phyloP scores from a whole-genome alignment of 2,329 filamentous ascomycete species.

The Fusarium sp. region DNA sequence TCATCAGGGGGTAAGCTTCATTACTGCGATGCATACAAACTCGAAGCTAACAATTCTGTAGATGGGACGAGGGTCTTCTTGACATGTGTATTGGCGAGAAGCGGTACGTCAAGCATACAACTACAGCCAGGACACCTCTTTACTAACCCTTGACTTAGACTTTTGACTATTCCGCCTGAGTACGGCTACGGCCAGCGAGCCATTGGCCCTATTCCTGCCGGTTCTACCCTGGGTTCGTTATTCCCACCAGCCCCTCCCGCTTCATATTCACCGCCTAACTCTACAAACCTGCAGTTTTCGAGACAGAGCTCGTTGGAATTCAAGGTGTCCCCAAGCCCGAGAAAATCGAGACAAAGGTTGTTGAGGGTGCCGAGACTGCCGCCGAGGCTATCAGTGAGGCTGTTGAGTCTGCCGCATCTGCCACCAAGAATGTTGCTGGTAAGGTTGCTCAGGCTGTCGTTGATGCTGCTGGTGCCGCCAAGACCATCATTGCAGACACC shows the following conservation, averaged over 20 bases:
- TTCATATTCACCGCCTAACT: conserved; percentile 23
- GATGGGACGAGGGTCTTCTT: conserved; percentile 89
- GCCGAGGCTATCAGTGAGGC: conserved; percentile 48
- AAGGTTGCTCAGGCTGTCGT: conserved; percentile 57
- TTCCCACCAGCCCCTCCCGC: conserved; percentile 14
- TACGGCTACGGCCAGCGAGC: conserved; percentile 81
- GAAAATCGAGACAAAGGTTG: conserved; percentile 46
- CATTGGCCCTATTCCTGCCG: conserved; percentile 84
- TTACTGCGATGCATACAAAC: conserved; percentile 3
- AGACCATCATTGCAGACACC: conserved; percentile 62
- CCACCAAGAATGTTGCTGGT: conserved; percentile 52
- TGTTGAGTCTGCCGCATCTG: conserved; percentile 49
- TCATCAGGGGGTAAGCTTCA: conserved; percentile 81
- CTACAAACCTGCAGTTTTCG: conserved; percentile 70
- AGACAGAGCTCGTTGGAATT: conserved; percentile 89
- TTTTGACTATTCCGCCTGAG: conserved; percentile 87
- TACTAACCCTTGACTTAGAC: conserved; percentile 55
- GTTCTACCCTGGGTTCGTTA: conserved; percentile 75
- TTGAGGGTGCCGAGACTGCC: conserved; percentile 39
- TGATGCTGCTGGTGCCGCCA: conserved; percentile 62
- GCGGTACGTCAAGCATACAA: conserved; percentile 55
- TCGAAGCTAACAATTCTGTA: conserved; percentile 47
- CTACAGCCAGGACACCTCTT: background rate
- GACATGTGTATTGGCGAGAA: conserved; percentile 98
- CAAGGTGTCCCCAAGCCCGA: conserved; percentile 68